A percentile compares a stretch with the other conserved stretches of the same genome.
Conservation (phyloP, 768 basidiomycete species). For the Rhizopogon vulgaris region DNA sequence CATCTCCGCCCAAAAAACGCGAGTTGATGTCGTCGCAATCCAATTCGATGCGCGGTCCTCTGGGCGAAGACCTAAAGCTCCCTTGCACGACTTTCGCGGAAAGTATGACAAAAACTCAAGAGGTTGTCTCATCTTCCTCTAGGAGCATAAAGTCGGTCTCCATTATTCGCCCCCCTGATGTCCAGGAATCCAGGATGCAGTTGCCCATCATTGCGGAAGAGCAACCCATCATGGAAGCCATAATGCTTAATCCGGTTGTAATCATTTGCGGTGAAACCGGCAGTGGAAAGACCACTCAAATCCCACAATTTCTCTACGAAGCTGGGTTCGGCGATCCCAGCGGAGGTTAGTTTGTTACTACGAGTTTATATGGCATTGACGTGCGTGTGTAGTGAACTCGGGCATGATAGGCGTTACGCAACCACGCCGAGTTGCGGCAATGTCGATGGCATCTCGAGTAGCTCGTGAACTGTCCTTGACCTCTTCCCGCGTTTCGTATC, state of each 20-base stretch:
- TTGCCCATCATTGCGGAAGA: constrained; percentile 92
- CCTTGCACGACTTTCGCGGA: constrained; percentile 64
- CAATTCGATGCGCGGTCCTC: constrained; percentile 60
- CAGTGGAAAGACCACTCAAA: constrained; percentile 96
- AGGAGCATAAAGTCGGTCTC: constrained; percentile 38
- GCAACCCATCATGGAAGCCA: constrained; percentile 88
- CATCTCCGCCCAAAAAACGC: constrained; percentile 37
- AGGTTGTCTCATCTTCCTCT: constrained; percentile 6
- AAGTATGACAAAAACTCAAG: constrained; percentile 19
- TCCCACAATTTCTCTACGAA: constrained; percentile 97
- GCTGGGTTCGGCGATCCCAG: constrained; percentile 84
- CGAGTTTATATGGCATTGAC: not conserved
- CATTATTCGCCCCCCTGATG: constrained; percentile 60
- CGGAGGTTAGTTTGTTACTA: constrained; percentile 51
- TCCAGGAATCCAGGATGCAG: constrained; percentile 70
- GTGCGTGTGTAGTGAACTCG: constrained; percentile 68
- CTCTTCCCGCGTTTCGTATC: constrained; percentile 82
- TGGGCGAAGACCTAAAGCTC: constrained; percentile 65
- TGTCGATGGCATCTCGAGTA: constrained; percentile 93
- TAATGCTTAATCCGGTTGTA: constrained; percentile 80
- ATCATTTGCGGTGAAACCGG: constrained; percentile 84
- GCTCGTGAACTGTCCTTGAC: constrained; percentile 87
- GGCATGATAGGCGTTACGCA: constrained; percentile 99
- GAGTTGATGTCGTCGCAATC: constrained; percentile 27
- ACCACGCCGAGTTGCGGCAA: constrained; percentile 93